Evolutionary conservation across 768 basidiomycete genomes (phyloP).

Genomic region (Podaxis pistillaris): DNA sequence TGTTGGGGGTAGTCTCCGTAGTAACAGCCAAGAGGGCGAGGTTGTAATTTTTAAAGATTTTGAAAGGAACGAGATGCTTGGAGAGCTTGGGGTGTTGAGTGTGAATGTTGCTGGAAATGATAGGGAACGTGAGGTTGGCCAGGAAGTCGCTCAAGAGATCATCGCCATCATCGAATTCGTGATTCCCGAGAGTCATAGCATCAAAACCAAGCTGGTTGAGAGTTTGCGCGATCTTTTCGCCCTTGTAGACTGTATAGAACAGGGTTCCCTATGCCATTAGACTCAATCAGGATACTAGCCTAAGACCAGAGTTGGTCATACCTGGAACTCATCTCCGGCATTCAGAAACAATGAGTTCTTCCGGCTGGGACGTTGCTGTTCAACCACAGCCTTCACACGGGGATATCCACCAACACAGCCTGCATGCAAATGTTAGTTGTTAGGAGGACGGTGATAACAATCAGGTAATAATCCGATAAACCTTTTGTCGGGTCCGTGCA

Average conservation of each 20-base stretch:
- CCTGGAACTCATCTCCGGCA: conserved; percentile 49
- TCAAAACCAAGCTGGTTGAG: conserved; percentile 44
- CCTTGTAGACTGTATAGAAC: conserved; percentile 44
- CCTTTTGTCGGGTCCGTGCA: conserved; percentile 32
- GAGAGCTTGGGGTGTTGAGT: conserved; percentile 33
- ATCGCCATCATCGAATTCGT: conserved; percentile 45
- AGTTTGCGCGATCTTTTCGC: conserved; percentile 37
- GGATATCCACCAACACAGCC: conserved; percentile 44
- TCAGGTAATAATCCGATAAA: conserved; percentile 8
- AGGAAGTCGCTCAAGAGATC: conserved; percentile 36
- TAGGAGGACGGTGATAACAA: background rate
- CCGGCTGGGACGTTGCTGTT: conserved; percentile 27
- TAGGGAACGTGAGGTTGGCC: conserved; percentile 40
- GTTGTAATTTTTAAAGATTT: conserved; percentile 35
- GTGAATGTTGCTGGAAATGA: conserved; percentile 44
- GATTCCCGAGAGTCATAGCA: conserved; percentile 44
- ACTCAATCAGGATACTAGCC: background rate
- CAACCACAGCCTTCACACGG: conserved; percentile 37
- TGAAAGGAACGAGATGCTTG: conserved; percentile 34
- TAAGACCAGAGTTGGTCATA: conserved; percentile 3
- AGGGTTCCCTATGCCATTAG: conserved; percentile 36
- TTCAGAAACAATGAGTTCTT: conserved; percentile 41
- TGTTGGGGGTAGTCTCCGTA: conserved; percentile 37
- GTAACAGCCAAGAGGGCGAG: conserved; percentile 43
- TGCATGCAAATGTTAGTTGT: background rate